phyloP scores from a whole-genome alignment of 371 early-diverging fungal species.

The Mortierella sp. region DNA sequence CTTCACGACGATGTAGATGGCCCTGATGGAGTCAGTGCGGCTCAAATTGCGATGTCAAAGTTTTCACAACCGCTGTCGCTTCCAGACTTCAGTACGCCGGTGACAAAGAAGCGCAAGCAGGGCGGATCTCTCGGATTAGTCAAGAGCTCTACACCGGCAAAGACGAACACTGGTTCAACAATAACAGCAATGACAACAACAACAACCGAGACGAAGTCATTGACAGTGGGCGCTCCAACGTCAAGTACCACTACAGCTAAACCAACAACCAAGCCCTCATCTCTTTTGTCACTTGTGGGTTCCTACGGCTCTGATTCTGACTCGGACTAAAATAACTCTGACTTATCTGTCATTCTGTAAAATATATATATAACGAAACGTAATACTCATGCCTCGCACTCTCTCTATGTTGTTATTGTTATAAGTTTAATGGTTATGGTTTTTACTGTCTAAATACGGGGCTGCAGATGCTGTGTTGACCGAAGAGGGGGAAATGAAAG shows the following conservation, averaged over 20 bases:
- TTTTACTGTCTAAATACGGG: no score
- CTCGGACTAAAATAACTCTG: constrained; percentile 19
- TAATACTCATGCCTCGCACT: background rate
- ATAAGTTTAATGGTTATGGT: no score
- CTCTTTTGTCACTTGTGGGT: constrained; percentile 38
- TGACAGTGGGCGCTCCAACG: background rate
- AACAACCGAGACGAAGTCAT: constrained; percentile 1
- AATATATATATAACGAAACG: background rate
- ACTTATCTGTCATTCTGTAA: background rate
- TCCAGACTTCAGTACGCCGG: constrained; percentile 59
- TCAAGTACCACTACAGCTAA: constrained; percentile 2
- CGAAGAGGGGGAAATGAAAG: background rate
- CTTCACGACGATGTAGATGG: constrained; percentile 61
- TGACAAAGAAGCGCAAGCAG: constrained; percentile 53
- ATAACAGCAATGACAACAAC: background rate
- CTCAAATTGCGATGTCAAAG: constrained; percentile 58
- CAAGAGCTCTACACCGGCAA: constrained; percentile 8
- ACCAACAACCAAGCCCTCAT: constrained; percentile 25
- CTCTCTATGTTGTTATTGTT: no score
- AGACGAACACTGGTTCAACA: no score
- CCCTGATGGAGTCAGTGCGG: constrained; percentile 57
- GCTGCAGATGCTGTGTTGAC: background rate
- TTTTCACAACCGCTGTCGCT: constrained; percentile 44
- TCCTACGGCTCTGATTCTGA: constrained; percentile 48
- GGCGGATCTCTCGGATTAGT: constrained; percentile 43